Evolutionary conservation across 163 green algal genomes (phyloP).

Genomic region (Scenedesmus sp.): DNA sequence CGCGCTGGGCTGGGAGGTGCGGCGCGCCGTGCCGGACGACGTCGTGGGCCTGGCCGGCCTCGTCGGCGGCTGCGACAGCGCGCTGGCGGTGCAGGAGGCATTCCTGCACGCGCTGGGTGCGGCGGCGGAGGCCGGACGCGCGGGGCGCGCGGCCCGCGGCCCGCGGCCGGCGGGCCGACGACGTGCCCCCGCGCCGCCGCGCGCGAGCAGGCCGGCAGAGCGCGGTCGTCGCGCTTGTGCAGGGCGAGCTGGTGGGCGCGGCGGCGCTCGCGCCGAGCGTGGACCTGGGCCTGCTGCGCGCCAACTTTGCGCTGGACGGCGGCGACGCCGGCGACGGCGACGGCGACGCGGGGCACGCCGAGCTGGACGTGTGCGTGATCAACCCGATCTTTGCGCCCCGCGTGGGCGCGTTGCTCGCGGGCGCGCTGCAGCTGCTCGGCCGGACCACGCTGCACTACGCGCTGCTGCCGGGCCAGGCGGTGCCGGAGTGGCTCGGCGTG

Average conservation of each 20-base stretch:
- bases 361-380: conserved; percentile 66
- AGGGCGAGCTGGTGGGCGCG: conserved; percentile 61
- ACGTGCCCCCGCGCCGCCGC: too few species aligned
- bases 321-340: conserved; percentile 45
- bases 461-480: conserved; percentile 55
- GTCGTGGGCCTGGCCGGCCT: conserved; percentile 48
- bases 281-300: conserved; percentile 53
- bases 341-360: conserved; percentile 43
- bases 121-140: too few species aligned
- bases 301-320: conserved; percentile 56
- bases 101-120: conserved; percentile 47
- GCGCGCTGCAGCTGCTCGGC: conserved; percentile 50
- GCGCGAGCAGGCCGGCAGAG: conserved; percentile 25
- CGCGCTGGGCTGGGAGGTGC: conserved; percentile 47
- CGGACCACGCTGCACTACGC: conserved; percentile 64
- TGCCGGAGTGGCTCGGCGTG: conserved; percentile 18
- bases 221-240: conserved; percentile 52
- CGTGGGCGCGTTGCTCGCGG: conserved; percentile 33
- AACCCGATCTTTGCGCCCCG: conserved; percentile 68
- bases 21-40: conserved; percentile 48
- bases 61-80: conserved; percentile 53
- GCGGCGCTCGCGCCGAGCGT: conserved; percentile 52
- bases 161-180: too few species aligned
- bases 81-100: conserved; percentile 51
- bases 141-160: too few species aligned